Evolutionary conservation across 768 basidiomycete species (phyloP), one percentile per base, ranked within the genome.

Genomic region (Phaffia australis): DNA sequence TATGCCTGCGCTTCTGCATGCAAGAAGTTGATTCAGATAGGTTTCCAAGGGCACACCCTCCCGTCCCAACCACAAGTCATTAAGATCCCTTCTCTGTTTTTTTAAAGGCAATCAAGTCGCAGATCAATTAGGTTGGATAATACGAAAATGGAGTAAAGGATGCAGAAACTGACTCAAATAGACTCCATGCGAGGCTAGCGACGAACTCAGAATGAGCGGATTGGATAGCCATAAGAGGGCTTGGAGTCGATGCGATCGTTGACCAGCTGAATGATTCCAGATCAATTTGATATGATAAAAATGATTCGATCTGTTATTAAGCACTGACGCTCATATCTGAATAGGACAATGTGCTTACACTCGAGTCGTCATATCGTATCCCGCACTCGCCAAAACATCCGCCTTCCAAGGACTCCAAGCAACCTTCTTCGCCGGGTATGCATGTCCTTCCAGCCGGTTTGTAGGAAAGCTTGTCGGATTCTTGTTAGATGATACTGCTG

Each of bases 301-400:
- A 42, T 42, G 35, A 42, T 42, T 4, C 35, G 27, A 18, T 21
- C 30, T 8, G 8, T 11, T n/a, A 48, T 23, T 35, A 35, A 47
- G 29, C 50, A 16, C 32, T 11, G 30, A 35, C 35, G 30, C 23
- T 1, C 62, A 54, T 66, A 50, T 9, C 23, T 21, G 25, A 32
- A 47, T 21, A 50, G 32, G 11, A 42, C 35, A 11, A 42, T 71
- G 15, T 35, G 81, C 86, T 74, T 79, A 95, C 87, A 93, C 81
- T 75, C 89, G 81, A 76, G 87, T 90, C 1, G 91, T 91, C 94
- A 97, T 98, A 74, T 98, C 94, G 77, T 97, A 93, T 72, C 87
- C 86, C 49, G 83, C 81, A 46, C 81, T 83, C 11, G 79, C 78
- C 27, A 67, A 4, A 18, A 63, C n/a, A 30, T 67, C 60, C 2